Percentiles rank a stretch among this genome's conserved stretches.
Conservation (phyloP, 169 alveolate genomes). For the Eimeria nieschulzi region DNA sequence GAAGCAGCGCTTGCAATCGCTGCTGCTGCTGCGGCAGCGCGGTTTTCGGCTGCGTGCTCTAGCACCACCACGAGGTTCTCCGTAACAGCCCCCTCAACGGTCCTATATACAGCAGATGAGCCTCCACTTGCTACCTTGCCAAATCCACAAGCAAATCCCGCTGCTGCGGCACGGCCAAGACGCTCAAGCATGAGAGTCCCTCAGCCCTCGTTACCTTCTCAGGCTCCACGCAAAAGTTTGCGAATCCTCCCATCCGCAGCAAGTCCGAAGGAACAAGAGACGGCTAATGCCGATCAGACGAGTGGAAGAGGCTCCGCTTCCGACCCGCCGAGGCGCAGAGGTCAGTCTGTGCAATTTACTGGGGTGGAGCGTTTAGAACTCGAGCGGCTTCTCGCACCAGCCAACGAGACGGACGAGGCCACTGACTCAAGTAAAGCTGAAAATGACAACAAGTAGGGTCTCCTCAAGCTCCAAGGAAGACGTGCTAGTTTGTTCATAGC, state of each 20-base stretch:
- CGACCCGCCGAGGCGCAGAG: conserved; percentile 39
- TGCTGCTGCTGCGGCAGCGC: conserved; percentile 9
- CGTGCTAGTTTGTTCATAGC: no score
- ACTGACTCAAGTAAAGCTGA: conserved; percentile 13
- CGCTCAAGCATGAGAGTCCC: conserved; percentile 63
- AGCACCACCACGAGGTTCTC: not conserved
- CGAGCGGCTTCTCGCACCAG: conserved; percentile 47
- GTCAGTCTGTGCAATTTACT: conserved; percentile 61
- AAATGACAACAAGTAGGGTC: conserved; percentile 7
- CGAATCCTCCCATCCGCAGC: conserved; percentile 16
- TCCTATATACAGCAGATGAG: conserved; percentile 12
- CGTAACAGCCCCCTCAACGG: not conserved
- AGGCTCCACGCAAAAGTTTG: conserved; percentile 55
- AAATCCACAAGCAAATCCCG: not conserved
- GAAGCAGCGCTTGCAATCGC: conserved; percentile 9
- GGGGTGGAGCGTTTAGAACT: conserved; percentile 46
- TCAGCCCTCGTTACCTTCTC: not conserved
- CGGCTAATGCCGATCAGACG: conserved; percentile 14
- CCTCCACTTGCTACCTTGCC: not conserved
- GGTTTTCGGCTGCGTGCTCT: conserved; percentile 10
- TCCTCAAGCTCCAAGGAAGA: not conserved
- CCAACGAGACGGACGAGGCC: not conserved
- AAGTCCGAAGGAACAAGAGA: not conserved
- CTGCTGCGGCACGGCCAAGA: conserved; percentile 33
- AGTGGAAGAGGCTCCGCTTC: not conserved